Evolutionary conservation across 2,329 filamentous ascomycete genomes (phyloP).

Genomic region (Hypoxylon sp.): DNA sequence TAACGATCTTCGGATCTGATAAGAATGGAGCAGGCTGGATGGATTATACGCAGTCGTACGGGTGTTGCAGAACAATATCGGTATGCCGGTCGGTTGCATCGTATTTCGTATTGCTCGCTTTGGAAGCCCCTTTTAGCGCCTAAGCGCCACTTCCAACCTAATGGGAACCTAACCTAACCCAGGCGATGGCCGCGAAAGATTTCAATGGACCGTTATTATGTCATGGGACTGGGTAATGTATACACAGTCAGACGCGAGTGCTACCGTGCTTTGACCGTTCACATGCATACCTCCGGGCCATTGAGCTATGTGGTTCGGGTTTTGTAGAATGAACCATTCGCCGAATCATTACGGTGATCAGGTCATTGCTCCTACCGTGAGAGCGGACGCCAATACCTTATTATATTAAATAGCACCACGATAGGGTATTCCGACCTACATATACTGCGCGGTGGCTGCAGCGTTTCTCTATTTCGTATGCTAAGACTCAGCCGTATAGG

Average conservation of each 20-base stretch:
- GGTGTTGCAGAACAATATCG: background rate
- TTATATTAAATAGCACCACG: background rate
- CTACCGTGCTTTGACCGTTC: background rate
- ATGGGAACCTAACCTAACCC: background rate
- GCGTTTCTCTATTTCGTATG: constrained; percentile 3
- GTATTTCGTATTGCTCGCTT: constrained; percentile 43
- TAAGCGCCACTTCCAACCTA: constrained; percentile 11
- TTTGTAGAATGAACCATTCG: background rate
- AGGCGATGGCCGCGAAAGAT: background rate
- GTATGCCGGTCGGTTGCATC: constrained; percentile 15
- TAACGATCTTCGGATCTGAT: constrained; percentile 1
- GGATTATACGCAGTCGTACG: background rate
- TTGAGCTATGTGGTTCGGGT: background rate
- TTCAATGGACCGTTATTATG: background rate
- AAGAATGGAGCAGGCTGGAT: constrained; percentile 1
- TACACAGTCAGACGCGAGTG: background rate
- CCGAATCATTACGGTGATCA: background rate
- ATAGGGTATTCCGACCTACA: background rate
- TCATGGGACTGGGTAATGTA: background rate
- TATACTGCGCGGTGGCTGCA: background rate
- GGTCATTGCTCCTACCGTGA: background rate
- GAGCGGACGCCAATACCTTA: background rate
- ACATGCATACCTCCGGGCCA: no score
- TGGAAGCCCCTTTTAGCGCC: constrained; percentile 4
- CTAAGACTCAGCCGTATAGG: constrained; percentile 14